These are phyloP conservation scores for Elongisporangium prolatum DNA, from an alignment of 352 stramenopile species.

Conservation along the genomic window DNA sequence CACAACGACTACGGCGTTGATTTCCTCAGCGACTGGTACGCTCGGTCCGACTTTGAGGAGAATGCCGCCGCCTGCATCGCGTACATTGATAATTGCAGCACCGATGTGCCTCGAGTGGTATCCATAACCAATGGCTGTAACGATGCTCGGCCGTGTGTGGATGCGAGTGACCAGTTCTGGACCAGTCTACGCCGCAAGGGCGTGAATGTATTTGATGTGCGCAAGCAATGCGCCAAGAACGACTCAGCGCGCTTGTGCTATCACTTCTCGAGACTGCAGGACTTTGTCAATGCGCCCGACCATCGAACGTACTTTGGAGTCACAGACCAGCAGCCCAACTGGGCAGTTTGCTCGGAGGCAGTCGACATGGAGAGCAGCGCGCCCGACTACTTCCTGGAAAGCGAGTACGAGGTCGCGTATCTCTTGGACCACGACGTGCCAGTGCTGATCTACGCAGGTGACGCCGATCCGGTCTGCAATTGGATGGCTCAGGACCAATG, in stretches of 20 bases:
- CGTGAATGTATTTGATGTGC: slow-evolving; percentile 67
- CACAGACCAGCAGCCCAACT: slow-evolving; percentile 11
- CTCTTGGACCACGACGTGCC: slow-evolving; percentile 71
- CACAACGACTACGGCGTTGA: slow-evolving; percentile 37
- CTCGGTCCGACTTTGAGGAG: background rate
- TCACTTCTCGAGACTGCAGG: slow-evolving; percentile 46
- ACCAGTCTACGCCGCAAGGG: background rate
- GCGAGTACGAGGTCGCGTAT: slow-evolving; percentile 37
- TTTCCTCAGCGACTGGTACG: slow-evolving; percentile 16
- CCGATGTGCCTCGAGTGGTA: background rate
- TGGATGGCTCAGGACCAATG: slow-evolving; percentile 93
- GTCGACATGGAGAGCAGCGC: slow-evolving; percentile 7
- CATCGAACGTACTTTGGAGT: slow-evolving; percentile 49
- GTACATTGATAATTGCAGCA: slow-evolving; percentile 3
- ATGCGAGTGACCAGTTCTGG: slow-evolving; percentile 11
- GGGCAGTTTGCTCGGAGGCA: slow-evolving; percentile 36
- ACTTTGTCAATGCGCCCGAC: slow-evolving; percentile 42
- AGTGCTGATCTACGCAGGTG: slow-evolving; percentile 95
- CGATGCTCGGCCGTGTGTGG: background rate
- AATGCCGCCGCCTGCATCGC: background rate
- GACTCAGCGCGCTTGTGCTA: slow-evolving; percentile 60
- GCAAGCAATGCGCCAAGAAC: slow-evolving; percentile 40
- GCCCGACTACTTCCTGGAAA: slow-evolving; percentile 52
- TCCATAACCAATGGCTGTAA: background rate
- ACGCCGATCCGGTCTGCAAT: slow-evolving; percentile 96